Percentiles rank a stretch among this genome's conserved stretches.
phyloP scores from a whole-genome alignment of 257 asterid genomes.

The Haberlea rhodopensis region DNA sequence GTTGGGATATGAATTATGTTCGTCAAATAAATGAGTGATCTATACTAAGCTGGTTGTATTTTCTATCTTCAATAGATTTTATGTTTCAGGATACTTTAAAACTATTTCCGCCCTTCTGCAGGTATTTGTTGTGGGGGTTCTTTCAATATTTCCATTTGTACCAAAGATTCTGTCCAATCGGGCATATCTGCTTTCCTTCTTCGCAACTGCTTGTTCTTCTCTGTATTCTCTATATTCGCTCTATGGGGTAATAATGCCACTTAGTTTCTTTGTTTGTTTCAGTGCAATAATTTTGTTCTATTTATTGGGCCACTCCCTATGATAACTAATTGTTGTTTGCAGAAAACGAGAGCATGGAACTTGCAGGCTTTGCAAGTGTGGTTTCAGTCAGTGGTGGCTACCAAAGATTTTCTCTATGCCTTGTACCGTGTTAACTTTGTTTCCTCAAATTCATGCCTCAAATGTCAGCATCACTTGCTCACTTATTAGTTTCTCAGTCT shows the following conservation, averaged over 20 bases:
- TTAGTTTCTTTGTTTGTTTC: constrained; percentile 13
- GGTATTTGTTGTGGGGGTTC: constrained; percentile 77
- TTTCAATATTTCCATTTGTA: constrained; percentile 74
- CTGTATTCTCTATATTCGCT: constrained; percentile 65
- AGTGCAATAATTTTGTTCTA: constrained; percentile 17
- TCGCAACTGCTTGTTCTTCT: constrained; percentile 78
- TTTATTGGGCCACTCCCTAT: constrained; percentile 20
- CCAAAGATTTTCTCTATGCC: constrained; percentile 82
- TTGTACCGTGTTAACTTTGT: constrained; percentile 78
- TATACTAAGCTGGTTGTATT: no score
- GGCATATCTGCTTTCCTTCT: constrained; percentile 75
- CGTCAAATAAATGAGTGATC: no score
- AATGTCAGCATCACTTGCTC: constrained; percentile 48
- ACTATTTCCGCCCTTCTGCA: constrained; percentile 26
- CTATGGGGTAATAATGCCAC: constrained; percentile 78
- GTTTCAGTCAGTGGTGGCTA: constrained; percentile 72
- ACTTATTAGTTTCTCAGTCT: constrained; percentile 12
- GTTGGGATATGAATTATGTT: no score
- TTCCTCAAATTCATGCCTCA: constrained; percentile 76
- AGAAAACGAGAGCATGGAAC: constrained; percentile 99
- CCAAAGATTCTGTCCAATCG: constrained; percentile 67
- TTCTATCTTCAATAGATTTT: not conserved
- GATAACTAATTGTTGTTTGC: constrained; percentile 32
- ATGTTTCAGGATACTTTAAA: not conserved
- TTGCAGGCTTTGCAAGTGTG: constrained; percentile 81